A percentile compares a stretch with the other conserved stretches of the same genome.
Conservation (phyloP, 306 rosid species). For the Neltuma alba region DNA sequence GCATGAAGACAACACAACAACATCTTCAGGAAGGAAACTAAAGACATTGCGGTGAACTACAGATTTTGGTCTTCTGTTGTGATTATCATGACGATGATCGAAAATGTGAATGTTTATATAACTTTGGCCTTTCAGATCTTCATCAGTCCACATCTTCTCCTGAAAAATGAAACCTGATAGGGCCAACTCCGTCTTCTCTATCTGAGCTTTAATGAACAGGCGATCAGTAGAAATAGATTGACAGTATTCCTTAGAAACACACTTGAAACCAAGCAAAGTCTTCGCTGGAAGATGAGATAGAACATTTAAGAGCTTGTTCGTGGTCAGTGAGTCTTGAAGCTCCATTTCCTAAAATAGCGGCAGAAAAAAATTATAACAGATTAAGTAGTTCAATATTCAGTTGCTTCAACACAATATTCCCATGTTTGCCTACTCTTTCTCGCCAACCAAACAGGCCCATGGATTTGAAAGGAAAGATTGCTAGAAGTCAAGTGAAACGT, state of each 20-base stretch:
- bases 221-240: constrained; percentile 32
- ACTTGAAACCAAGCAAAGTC: neutral
- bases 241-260: neutral
- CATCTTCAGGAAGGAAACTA: constrained; percentile 55
- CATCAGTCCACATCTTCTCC: constrained; percentile 39
- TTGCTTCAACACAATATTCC: too few relatives aligned
- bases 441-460: too few relatives aligned
- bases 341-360: neutral
- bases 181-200: constrained; percentile 11
- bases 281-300: neutral
- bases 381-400: neutral
- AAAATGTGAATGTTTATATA: neutral
- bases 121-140: constrained; percentile 34
- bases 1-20: constrained; percentile 53
- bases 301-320: too few relatives aligned
- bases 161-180: constrained; percentile 54
- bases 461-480: neutral
- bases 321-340: neutral
- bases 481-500: too few relatives aligned
- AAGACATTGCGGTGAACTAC: constrained; percentile 30
- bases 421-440: neutral
- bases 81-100: too few relatives aligned
- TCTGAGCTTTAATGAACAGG: constrained; percentile 46
- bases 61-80: neutral
- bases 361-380: neutral